phyloP scores from a whole-genome alignment of 768 basidiomycete genomes.

The Dioszegia crocea region DNA sequence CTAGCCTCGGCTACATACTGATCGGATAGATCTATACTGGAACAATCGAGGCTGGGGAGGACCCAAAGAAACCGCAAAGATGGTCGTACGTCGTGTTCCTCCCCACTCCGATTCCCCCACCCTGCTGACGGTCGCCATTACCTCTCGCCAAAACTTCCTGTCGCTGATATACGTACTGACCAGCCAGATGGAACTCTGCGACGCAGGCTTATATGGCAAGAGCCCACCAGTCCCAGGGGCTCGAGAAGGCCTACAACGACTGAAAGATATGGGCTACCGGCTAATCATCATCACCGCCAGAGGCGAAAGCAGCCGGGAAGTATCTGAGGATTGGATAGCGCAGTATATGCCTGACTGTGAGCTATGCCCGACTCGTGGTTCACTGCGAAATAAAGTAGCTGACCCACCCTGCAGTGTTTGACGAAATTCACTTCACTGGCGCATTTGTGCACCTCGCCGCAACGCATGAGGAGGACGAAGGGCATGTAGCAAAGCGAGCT shows the following conservation, averaged over 20 bases:
- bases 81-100: conserved; percentile 30
- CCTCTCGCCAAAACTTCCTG: too few relatives aligned
- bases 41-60: conserved; percentile 47
- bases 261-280: conserved; percentile 62
- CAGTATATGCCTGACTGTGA: conserved; percentile 61
- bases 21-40: conserved; percentile 42
- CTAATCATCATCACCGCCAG: conserved; percentile 75
- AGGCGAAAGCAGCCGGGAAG: conserved; percentile 56
- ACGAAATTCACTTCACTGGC: conserved; percentile 62
- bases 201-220: conserved; percentile 32
- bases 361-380: background rate
- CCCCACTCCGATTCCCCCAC: background rate
- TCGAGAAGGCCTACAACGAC: conserved; percentile 57
- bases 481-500: conserved; percentile 34
- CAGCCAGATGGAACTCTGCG: conserved; percentile 28
- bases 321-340: conserved; percentile 66
- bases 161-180: background rate
- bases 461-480: conserved; percentile 51
- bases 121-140: too few relatives aligned
- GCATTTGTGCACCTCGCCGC: conserved; percentile 56
- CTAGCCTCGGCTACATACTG: background rate
- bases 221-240: conserved; percentile 62
- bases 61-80: conserved; percentile 34
- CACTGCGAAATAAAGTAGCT: conserved; percentile 18
- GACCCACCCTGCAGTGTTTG: conserved; percentile 34